Conservation (phyloP, 1,284 basidiomycete species). For the Sanguinoderma infundibulare region DNA sequence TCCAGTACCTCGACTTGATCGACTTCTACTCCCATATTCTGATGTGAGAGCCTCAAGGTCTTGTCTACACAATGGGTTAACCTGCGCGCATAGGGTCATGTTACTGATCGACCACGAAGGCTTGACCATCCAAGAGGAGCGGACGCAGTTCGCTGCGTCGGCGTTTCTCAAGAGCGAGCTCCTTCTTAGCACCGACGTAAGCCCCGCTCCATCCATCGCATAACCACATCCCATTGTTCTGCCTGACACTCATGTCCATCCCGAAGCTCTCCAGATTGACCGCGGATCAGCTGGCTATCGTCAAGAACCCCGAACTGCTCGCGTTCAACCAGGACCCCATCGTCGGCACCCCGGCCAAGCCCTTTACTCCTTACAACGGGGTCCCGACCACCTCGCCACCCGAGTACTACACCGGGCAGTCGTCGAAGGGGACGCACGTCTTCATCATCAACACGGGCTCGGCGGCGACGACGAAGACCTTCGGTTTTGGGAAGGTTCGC, state of each 20-base stretch:
- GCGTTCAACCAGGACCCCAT: constrained; percentile 57
- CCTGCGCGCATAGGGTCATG: constrained; percentile 46
- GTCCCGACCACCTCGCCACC: constrained; percentile 48
- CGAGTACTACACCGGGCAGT: constrained; percentile 54
- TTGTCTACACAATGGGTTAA: neutral
- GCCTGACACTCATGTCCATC: neutral
- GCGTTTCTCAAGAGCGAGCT: constrained; percentile 61
- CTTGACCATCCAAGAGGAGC: constrained; percentile 53
- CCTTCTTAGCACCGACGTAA: constrained; percentile 56
- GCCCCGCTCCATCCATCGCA: neutral
- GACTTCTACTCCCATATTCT: constrained; percentile 58
- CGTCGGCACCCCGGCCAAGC: constrained; percentile 50
- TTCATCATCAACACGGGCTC: constrained; percentile 56
- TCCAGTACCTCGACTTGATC: constrained; percentile 44
- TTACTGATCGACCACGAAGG: constrained; percentile 60
- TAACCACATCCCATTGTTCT: too few species aligned
- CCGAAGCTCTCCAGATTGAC: constrained; percentile 46
- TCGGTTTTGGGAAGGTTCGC: constrained; percentile 50
- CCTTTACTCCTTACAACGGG: constrained; percentile 46
- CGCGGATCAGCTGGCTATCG: constrained; percentile 47
- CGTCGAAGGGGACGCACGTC: constrained; percentile 53
- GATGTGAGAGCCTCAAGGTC: constrained; percentile 39
- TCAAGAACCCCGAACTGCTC: constrained; percentile 55
- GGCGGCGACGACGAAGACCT: constrained; percentile 46
- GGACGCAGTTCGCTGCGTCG: constrained; percentile 63